Evolutionary conservation across 2,329 filamentous ascomycete species (phyloP), one percentile per base, ranked within the genome.

Genomic region (Botryosphaeria dothidea): DNA sequence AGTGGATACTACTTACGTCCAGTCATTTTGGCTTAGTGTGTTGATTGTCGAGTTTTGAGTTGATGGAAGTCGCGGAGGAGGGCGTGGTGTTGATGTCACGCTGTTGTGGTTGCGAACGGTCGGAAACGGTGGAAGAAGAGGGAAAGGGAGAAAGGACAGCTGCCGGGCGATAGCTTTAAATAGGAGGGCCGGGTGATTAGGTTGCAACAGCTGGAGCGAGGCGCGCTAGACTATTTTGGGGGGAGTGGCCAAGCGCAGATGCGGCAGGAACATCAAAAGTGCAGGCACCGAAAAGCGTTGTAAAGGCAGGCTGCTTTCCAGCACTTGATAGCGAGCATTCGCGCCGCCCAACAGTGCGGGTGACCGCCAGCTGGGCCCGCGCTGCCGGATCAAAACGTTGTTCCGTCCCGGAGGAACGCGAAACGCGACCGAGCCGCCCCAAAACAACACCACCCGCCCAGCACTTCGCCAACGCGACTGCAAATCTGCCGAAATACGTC

Each of bases 1-100:
- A 9, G 11, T 8, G 17, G 17, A 17, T 21, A 27, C 25, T 70
- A 82, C 81, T 76, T 72, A 83, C 81, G 81, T 79, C 81, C 81
- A 81, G 81, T 81, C 81, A 83, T 83, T 69, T 74, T 82, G 80
- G 79, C 75, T 66, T 68, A 71, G 71, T 72, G 73, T 68, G 67
- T 65, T 67, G 67, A 67, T 54, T 27, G 57, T 23, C 19, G 25
- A 49, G 27, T 34, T 21, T 3, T 6, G 57, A 9, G 57, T 25
- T 64, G 67, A 71, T 69, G 67, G 70, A 71, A 71, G 67, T 62
- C 68, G 68, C 60, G 56, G 67, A 63, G 60, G 34, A 46, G 56
- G 63, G 57, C 62, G 54, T 62, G 65, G 56, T 56, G 65, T 64
- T 65, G 67, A 66, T 70, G 62, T 58, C 41, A 58, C 62, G 41